phyloP scores from a whole-genome alignment of 345 rosid species.

The Euphorbia peplus region DNA sequence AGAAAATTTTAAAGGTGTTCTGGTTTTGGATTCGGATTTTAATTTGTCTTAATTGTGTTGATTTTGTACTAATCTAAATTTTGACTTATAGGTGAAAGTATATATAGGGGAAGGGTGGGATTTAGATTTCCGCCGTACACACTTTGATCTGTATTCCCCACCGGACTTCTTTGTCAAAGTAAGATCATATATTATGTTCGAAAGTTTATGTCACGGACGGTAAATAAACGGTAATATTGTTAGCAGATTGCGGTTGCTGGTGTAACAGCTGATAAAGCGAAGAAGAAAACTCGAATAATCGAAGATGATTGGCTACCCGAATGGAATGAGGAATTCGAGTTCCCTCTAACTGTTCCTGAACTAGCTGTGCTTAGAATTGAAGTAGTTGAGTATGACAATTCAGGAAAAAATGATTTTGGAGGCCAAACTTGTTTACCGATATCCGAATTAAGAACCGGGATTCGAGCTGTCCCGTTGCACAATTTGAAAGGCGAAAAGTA shows the following conservation, averaged over 20 bases:
- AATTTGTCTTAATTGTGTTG: not conserved
- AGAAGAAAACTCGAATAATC: constrained; percentile 15
- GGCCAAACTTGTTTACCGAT: constrained; percentile 48
- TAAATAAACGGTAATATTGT: too few species aligned
- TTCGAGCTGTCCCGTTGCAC: constrained; percentile 38
- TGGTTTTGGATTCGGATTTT: not conserved
- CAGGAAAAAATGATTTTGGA: constrained; percentile 45
- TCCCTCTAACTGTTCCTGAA: constrained; percentile 44
- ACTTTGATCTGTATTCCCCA: constrained; percentile 30
- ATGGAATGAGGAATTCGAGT: constrained; percentile 45
- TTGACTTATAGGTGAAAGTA: constrained; percentile 18
- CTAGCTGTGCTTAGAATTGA: constrained; percentile 52
- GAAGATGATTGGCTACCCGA: constrained; percentile 31
- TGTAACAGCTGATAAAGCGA: constrained; percentile 33
- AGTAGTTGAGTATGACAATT: constrained; percentile 41
- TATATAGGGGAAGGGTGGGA: constrained; percentile 32
- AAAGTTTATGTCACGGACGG: too few species aligned
- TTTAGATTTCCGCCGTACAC: constrained; percentile 24
- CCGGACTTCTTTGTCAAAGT: constrained; percentile 30
- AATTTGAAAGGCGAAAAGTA: constrained; percentile 26
- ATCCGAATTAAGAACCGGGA: constrained; percentile 39
- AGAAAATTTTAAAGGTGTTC: constrained; percentile 18
- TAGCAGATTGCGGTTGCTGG: constrained; percentile 56
- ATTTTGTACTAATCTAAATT: not conserved
- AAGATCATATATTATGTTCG: too few species aligned